phyloP scores from a whole-genome alignment of 2,329 filamentous ascomycete genomes.

The Neoarthrinium moseri region DNA sequence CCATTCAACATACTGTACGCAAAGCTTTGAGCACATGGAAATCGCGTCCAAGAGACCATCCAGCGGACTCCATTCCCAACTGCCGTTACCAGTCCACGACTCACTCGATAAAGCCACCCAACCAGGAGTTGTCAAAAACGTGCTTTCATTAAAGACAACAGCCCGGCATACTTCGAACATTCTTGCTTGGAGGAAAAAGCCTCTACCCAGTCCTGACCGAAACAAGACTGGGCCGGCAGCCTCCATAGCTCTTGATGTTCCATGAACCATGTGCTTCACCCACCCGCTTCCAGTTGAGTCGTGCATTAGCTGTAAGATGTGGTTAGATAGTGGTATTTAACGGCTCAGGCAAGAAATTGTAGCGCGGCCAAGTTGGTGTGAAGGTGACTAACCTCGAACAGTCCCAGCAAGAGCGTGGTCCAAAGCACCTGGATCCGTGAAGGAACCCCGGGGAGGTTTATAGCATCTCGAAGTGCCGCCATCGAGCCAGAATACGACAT shows the following conservation, averaged over 20 bases:
- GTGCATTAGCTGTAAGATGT: conserved; percentile 6
- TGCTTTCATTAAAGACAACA: conserved; percentile 5
- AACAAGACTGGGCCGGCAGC: conserved; percentile 4
- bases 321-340: not conserved
- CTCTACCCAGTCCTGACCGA: not conserved
- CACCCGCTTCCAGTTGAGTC: conserved; percentile 7
- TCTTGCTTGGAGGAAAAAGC: conserved; percentile 8
- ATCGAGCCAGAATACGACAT: conserved; percentile 6
- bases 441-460: not conserved
- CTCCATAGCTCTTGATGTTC: conserved; percentile 8
- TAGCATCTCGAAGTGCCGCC: not conserved
- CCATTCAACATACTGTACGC: conserved; percentile 6
- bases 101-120: not conserved
- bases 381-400: conserved; percentile 9
- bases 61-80: not conserved
- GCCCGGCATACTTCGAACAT: conserved; percentile 11
- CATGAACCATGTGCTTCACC: conserved; percentile 12
- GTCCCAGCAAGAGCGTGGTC: conserved; percentile 11
- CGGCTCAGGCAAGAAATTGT: not conserved
- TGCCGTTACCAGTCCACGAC: too few species aligned
- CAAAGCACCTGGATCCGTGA: conserved; percentile 8
- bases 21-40: conserved; percentile 6
- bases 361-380: not conserved
- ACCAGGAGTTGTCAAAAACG: conserved; percentile 5
- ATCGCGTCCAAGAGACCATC: conserved; percentile 3